Evolutionary conservation across 108 stramenopile species (phyloP).

Genomic region (Cyclotella choctawhatcheeana): DNA sequence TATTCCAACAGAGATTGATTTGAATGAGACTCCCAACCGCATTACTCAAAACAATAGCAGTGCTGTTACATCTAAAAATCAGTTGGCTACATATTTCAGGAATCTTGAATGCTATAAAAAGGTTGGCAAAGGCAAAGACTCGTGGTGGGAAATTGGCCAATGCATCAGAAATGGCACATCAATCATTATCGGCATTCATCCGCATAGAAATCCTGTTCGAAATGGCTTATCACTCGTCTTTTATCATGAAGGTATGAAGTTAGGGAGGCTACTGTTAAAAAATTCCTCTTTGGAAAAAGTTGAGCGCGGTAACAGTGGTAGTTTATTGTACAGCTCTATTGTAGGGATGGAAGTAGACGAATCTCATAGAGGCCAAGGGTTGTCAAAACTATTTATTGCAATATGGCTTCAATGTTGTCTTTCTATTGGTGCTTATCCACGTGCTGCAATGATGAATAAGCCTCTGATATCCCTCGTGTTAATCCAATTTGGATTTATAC

Average conservation of each 20-base stretch:
- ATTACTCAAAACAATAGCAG: too few species aligned
- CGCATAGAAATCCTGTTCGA: slow-evolving; percentile 47
- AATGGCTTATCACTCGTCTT: slow-evolving; percentile 55
- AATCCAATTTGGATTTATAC: slow-evolving; percentile 45
- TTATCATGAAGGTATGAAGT: slow-evolving; percentile 33
- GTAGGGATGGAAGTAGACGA: slow-evolving; percentile 52
- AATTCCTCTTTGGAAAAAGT: slow-evolving; percentile 23
- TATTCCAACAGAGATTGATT: too few species aligned
- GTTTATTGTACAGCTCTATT: slow-evolving; percentile 30
- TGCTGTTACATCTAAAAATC: not conserved
- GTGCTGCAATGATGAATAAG: slow-evolving; percentile 54
- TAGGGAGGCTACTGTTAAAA: slow-evolving; percentile 48
- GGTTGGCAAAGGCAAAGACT: slow-evolving; percentile 49
- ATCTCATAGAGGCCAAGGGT: slow-evolving; percentile 38
- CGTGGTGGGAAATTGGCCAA: slow-evolving; percentile 52
- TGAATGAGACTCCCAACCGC: too few species aligned
- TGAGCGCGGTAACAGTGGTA: not conserved
- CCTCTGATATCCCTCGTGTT: slow-evolving; percentile 47
- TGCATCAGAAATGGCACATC: slow-evolving; percentile 11
- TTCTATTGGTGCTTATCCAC: slow-evolving; percentile 38
- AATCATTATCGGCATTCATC: slow-evolving; percentile 47
- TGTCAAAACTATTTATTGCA: slow-evolving; percentile 45
- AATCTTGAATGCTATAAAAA: slow-evolving; percentile 34
- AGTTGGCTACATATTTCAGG: slow-evolving; percentile 32
- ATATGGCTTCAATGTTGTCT: slow-evolving; percentile 53